Base-by-base conservation (phyloP, 208 protist species). In the Blastocrithidia nonstop region DNA sequence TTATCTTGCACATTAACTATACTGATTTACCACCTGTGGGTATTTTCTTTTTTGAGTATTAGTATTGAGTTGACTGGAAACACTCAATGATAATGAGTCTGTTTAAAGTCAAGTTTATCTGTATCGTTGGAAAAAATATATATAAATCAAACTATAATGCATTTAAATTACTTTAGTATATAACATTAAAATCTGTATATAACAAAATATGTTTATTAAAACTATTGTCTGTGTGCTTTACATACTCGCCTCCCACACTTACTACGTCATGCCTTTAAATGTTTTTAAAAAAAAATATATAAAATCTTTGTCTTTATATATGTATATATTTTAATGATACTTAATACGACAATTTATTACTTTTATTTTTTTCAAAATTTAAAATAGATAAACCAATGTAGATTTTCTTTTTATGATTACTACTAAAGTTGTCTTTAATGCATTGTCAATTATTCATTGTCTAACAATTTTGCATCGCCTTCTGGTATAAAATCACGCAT, bases 401-500 rank as follows among this genome's bases (percentile, higher is more conserved):
- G n/a, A n/a, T n/a, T n/a, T n/a, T n/a, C n/a, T n/a, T n/a, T n/a
- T n/a, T n/a, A n/a, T n/a, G n/a, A n/a, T n/a, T n/a, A n/a, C n/a
- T n/a, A n/a, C n/a, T n/a, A n/a, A n/a, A n/a, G n/a, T n/a, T n/a
- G n/a, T n/a, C n/a, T n/a, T n/a, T n/a, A n/a, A n/a, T n/a, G n/a
- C n/a, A n/a, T n/a, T n/a, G n/a, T n/a, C n/a, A n/a, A 21, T 45
- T 57, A 4, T 24, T 67, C 60, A 22, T 45, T 54, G 8, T 45
- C 55, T 16, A 67, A 45, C 15, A 67, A 48, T 8, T 45, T 44
- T 0, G 58, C 51, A 39, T 85, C 80, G 4, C 67, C 46, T 8
- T 75, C 74, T 9, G 75, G 75, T 40, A 89, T 78, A 45, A 67
- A 84, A n/a, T 61, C 60, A 29, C 67, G 70, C 33, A 79, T 51